Base-by-base conservation (phyloP, 2,329 filamentous ascomycete species). In the Plenodomus biglobosus region DNA sequence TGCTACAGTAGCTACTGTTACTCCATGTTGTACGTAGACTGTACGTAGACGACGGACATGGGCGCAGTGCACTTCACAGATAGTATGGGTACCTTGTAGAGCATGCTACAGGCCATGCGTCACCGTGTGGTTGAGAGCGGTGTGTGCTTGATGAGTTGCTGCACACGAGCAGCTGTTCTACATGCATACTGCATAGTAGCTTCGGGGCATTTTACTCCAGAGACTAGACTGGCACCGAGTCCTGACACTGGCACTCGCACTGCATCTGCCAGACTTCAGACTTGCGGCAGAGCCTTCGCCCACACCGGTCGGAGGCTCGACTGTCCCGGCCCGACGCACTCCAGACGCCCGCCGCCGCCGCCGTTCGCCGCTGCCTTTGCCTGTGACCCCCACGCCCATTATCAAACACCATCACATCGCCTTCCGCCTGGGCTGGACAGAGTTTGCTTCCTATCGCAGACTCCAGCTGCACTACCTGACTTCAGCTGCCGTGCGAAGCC, bases 321-420 rank as follows among this genome's bases (percentile, higher is more conserved):
- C 49, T 46, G 38, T 22, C 20, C 48, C 57, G 53, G 53, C 43
- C 56, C 49, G 52, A 56, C 44, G 46, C 21, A 21, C 30, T 50
- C 30, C 20, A 43, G 24, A 42, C 21, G 44, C 44, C 40, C n/a
- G n/a, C n/a, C n/a, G n/a, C n/a, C n/a, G n/a, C n/a, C n/a, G n/a
- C n/a, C n/a, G n/a, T n/a, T n/a, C n/a, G n/a, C n/a, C n/a, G n/a
- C n/a, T n/a, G n/a, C n/a, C n/a, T n/a, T 54, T 51, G 48, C 40
- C 54, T 41, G 46, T 52, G 51, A 67, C 68, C 66, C 66, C 66
- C 68, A 70, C 68, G 66, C 68, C 54, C 56, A 70, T 70, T 70
- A 70, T 63, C 55, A 56, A 66, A 65, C 56, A 44, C 46, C 48
- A 55, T 52, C 46, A 27, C 44, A 34, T 17, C 2, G 42, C 37